These are phyloP conservation scores for Fusarium musae DNA, from an alignment of 2,329 filamentous ascomycete genomes.

Conservation along the genomic window DNA sequence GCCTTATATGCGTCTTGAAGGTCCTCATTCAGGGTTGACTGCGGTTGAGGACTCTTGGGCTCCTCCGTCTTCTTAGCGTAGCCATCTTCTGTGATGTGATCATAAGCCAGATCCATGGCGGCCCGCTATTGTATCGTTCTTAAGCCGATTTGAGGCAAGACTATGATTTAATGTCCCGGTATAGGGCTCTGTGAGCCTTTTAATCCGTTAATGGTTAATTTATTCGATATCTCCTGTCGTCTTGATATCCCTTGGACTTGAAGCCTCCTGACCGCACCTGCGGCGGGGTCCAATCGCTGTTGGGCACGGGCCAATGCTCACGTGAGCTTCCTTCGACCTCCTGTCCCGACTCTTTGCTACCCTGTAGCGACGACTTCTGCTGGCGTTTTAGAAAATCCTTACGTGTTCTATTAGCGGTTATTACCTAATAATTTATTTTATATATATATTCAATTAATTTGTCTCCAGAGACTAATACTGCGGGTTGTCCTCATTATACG, in stretches of 20 bases:
- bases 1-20: conserved; percentile 96
- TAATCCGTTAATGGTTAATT: conserved; percentile 13
- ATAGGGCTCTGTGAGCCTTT: not conserved
- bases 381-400: not conserved
- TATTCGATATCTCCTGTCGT: conserved; percentile 26
- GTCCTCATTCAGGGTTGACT: conserved; percentile 80
- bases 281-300: conserved; percentile 35
- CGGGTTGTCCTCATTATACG: fast-evolving
- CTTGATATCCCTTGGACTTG: conserved; percentile 23
- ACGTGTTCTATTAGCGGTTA: not conserved
- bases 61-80: conserved; percentile 66
- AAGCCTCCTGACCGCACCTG: conserved; percentile 39
- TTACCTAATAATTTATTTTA: no score
- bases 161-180: not conserved
- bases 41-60: conserved; percentile 54
- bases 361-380: not conserved
- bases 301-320: conserved; percentile 37
- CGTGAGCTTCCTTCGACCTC: conserved; percentile 20
- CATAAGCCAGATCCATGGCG: conserved; percentile 94
- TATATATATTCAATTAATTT: no score
- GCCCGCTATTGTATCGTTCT: conserved; percentile 1
- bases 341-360: not conserved
- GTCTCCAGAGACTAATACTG: fast-evolving
- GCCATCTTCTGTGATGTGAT: conserved; percentile 90
- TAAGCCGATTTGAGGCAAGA: not conserved